Conservation (phyloP, 371 early-diverging fungal species). For the Rhizomucor miehei region DNA sequence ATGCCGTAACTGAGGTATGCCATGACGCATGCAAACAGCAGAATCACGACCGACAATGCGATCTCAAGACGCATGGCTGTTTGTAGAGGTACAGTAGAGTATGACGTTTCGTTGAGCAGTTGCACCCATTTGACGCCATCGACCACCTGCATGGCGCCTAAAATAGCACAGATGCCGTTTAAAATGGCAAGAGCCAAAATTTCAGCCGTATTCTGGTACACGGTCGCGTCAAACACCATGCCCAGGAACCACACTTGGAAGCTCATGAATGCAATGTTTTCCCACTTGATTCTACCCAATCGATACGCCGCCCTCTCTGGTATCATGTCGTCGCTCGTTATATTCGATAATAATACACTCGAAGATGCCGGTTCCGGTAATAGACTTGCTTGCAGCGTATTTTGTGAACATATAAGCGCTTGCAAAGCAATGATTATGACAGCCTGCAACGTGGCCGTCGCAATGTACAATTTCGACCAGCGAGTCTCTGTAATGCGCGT, state of each 20-base stretch:
- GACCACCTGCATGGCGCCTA: constrained; percentile 43
- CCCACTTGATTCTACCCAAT: constrained; percentile 38
- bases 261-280: constrained; percentile 39
- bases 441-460: constrained; percentile 27
- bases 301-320: constrained; percentile 26
- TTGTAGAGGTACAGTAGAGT: constrained; percentile 17
- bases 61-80: constrained; percentile 44
- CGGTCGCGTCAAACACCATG: constrained; percentile 46
- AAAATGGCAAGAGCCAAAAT: constrained; percentile 40
- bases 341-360: constrained; percentile 1
- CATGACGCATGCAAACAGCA: constrained; percentile 29
- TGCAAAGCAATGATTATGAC: constrained; percentile 30
- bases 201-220: constrained; percentile 43
- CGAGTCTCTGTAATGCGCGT: constrained; percentile 35
- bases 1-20: constrained; percentile 32
- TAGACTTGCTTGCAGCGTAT: constrained; percentile 18
- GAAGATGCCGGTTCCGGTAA: constrained; percentile 15
- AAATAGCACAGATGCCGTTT: constrained; percentile 41
- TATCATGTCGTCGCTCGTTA: constrained; percentile 13
- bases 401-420: constrained; percentile 28
- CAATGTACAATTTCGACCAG: constrained; percentile 40
- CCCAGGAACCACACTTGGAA: constrained; percentile 41
- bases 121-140: constrained; percentile 44
- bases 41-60: constrained; percentile 29
- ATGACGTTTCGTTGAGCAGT: constrained; percentile 14